Base-by-base conservation (phyloP, 805 yeast genomes). In the Huiozyma naganishii region DNA sequence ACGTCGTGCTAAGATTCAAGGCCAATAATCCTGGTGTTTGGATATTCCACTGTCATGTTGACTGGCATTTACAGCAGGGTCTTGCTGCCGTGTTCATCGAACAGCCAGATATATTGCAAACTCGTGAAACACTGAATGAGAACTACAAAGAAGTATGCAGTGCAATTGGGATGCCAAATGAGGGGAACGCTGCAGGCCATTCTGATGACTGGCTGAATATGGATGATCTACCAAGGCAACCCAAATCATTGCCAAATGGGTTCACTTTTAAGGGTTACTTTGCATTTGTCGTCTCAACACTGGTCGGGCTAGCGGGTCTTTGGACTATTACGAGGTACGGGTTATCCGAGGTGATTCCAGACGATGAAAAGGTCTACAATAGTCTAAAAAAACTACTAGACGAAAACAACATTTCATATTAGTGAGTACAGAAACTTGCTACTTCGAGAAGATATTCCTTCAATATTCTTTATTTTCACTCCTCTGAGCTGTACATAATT, bases 21-120 rank as follows among this genome's bases (percentile, higher is more conserved):
- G 87, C 95, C 9, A 77, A 83, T 55, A 88, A 89, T 55, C 95
- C 96, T 3, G 97, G 97, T 45, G 80, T 87, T 27, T 89, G 96
- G 96, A 76, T 83, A 48, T 83, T 88, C 79, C 97, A 88, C 61
- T 88, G 97, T 64, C 95, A 85, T 58, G 76, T 83, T 44, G 90
- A 83, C 55, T 83, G 88, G 82, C 94, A 83, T 64, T 73, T 83
- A 60, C 81, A 78, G 52, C 92, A 83, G 66, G 94, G 94, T 29
- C 69, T 83, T 43, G 89, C 89, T 6, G 68, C 82, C 41, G 75
- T 77, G 1, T 73, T 83, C 33, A 68, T 83, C 36, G 94, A 83
- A 61, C 84, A 83, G 29, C 90, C 92, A 17, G 54, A 67, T 42
- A 66, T 68, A 32, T 58, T 82, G 32, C 72, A 73, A 52, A 61